phyloP scores from a whole-genome alignment of 192 early-diverging fungal species.

The Gonapodya sp. region DNA sequence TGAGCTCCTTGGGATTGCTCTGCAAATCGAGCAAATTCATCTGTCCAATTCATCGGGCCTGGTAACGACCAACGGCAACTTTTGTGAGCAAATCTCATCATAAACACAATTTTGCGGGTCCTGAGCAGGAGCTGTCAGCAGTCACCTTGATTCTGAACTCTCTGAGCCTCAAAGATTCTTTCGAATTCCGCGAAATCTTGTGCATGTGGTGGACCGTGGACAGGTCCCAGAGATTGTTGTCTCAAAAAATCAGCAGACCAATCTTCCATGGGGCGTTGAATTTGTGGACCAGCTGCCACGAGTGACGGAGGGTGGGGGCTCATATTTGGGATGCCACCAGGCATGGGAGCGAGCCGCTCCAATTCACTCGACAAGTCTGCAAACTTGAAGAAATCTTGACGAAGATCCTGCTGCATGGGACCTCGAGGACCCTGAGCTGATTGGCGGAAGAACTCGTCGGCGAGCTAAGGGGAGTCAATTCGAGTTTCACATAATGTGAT shows the following conservation, averaged over 20 bases:
- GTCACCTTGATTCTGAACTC: constrained; percentile 15
- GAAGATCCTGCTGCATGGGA: constrained; percentile 12
- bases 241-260: constrained; percentile 68
- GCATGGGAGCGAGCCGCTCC: constrained; percentile 30
- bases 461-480: constrained; percentile 24
- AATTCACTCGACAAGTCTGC: constrained; percentile 61
- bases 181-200: constrained; percentile 30
- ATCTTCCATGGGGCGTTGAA: constrained; percentile 19
- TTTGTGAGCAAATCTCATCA: constrained; percentile 17
- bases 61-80: background rate
- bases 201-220: constrained; percentile 12
- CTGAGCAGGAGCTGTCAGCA: constrained; percentile 26
- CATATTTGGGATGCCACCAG: constrained; percentile 2
- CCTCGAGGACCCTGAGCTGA: constrained; percentile 16
- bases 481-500: background rate
- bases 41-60: constrained; percentile 25
- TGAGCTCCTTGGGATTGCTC: constrained; percentile 18
- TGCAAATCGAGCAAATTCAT: constrained; percentile 36
- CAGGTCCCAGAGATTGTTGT: constrained; percentile 27
- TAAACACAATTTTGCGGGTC: no score
- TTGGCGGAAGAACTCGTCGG: constrained; percentile 42
- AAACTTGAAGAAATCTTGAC: constrained; percentile 50
- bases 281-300: background rate
- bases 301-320: no score
- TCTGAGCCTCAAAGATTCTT: constrained; percentile 23